Conservation (phyloP, 2,329 filamentous ascomycete genomes). For the Calycina herbarum region DNA sequence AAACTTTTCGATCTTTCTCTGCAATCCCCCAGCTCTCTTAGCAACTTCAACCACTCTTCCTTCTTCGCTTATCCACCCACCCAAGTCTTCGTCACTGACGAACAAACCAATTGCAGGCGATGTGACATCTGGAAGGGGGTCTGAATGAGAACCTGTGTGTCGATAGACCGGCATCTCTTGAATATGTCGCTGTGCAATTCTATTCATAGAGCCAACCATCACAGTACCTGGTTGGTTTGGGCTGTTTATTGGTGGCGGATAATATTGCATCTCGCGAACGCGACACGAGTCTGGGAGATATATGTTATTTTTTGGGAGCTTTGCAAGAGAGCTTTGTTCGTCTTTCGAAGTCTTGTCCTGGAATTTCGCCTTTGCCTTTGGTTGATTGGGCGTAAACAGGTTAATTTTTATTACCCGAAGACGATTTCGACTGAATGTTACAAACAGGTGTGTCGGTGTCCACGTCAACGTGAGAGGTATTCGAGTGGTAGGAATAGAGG, state of each 20-base stretch:
- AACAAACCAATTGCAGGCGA: slow-evolving; percentile 4
- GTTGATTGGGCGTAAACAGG: background rate
- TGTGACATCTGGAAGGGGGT: background rate
- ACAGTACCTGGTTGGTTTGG: background rate
- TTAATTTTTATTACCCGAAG: slow-evolving; percentile 3
- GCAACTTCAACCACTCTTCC: slow-evolving; percentile 3
- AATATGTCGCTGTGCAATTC: background rate
- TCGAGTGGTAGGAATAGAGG: background rate
- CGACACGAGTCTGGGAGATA: slow-evolving; percentile 7
- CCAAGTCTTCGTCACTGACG: slow-evolving; percentile 1
- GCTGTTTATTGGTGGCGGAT: background rate
- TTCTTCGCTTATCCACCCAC: background rate
- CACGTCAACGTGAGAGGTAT: slow-evolving; percentile 4
- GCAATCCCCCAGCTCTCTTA: background rate
- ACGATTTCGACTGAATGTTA: slow-evolving; percentile 3
- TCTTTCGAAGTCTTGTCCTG: background rate
- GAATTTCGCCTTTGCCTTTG: background rate
- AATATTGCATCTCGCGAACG: slow-evolving; percentile 2
- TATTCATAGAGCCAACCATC: slow-evolving; percentile 4
- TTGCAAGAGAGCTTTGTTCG: background rate
- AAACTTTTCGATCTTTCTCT: slow-evolving; percentile 7
- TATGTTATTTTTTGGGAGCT: slow-evolving; percentile 1
- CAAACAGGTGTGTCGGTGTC: slow-evolving; percentile 1
- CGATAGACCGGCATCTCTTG: slow-evolving; percentile 4
- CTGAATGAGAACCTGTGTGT: background rate